A percentile compares a stretch with the other conserved stretches of the same genome.
These are phyloP conservation scores for Tremellales sp. DNA, from an alignment of 1,284 basidiomycete genomes.

Conservation along the genomic window DNA sequence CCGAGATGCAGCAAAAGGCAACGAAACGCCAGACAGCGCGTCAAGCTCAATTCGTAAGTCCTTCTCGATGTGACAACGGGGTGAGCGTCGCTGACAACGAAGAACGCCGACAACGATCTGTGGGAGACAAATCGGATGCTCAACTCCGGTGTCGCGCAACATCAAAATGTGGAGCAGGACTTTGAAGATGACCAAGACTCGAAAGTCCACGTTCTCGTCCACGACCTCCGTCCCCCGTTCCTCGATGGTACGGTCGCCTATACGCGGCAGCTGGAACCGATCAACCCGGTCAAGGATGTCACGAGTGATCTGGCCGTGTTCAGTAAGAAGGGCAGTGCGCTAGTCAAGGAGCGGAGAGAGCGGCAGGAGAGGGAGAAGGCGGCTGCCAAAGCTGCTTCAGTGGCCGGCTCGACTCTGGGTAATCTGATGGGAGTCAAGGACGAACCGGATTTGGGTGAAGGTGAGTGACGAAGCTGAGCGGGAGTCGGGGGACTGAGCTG, in stretches of 20 bases:
- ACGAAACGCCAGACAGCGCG: conserved; percentile 83
- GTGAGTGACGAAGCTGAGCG: conserved; percentile 10
- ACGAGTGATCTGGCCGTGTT: conserved; percentile 95
- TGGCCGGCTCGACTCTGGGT: conserved; percentile 88
- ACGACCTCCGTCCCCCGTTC: conserved; percentile 96
- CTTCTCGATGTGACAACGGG: neutral
- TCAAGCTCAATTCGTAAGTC: conserved; percentile 85
- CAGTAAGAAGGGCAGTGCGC: conserved; percentile 85
- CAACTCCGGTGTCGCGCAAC: conserved; percentile 86
- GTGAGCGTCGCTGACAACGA: conserved; percentile 7
- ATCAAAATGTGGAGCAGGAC: conserved; percentile 75
- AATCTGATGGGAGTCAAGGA: conserved; percentile 98
- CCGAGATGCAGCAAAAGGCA: conserved; percentile 73
- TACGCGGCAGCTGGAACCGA: conserved; percentile 93
- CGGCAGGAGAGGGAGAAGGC: conserved; percentile 93
- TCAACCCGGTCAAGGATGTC: conserved; percentile 91
- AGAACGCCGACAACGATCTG: conserved; percentile 95
- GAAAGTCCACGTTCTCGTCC: conserved; percentile 93
- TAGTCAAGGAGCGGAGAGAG: conserved; percentile 93
- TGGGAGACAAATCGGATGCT: conserved; percentile 99
- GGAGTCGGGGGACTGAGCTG: conserved; percentile 12
- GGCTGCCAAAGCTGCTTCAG: conserved; percentile 86
- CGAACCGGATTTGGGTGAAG: conserved; percentile 59
- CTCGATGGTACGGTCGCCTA: conserved; percentile 93
- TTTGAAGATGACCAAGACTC: conserved; percentile 93